Base-by-base conservation (phyloP, 192 early-diverging fungal species). In the Umbelopsis sp. region DNA sequence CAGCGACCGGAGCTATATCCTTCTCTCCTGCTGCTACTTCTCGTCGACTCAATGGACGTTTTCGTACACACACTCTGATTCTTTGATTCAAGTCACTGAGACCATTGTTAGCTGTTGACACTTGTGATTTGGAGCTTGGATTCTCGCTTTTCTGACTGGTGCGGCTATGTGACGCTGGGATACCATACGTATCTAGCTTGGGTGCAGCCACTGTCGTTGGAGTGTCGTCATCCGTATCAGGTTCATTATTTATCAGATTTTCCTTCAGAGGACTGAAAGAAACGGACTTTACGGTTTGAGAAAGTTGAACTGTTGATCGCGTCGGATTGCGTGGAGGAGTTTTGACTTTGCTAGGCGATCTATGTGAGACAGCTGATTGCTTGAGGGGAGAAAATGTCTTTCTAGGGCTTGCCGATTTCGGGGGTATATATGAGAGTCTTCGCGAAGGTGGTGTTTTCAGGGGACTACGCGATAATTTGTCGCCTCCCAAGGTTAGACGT, bases 1-100 rank as follows among this genome's bases (percentile, higher is more conserved):
- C 86, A 13, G 74, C 76, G 10, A 91, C 81, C 12, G 76, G 71
- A 1, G 91, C 90, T 71, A 98, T 93, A 71, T 99, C 97, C 66
- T 84, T 87, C 53, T 99, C 94, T 37, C 86, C 87, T 16, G 78
- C 72, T 30, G 85, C 83, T 21, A 84, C 66, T 75, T 99, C 97
- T 73, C 93, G 95, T 64, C 81, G 84, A 84, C 85, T 97, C 41
- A 99, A 81, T 2, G 97, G 97, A 44, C 97, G 84, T 76, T 99
- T 99, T 33, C 97, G 87, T 18, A 99, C 96, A 69, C 97, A 99
- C 35, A 99, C 97, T 48, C 96, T 90, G 73, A 99, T 99, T 44
- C 91, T 85, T 73, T 96, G 94, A 45, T 81, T 80, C 35, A 94
- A 80, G 64, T 90, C 88, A 23, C 81, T 78, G 33, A 47, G 69